phyloP scores from a whole-genome alignment of 495 filamentous ascomycete species.

The Pyrenopolyporus hunteri region DNA sequence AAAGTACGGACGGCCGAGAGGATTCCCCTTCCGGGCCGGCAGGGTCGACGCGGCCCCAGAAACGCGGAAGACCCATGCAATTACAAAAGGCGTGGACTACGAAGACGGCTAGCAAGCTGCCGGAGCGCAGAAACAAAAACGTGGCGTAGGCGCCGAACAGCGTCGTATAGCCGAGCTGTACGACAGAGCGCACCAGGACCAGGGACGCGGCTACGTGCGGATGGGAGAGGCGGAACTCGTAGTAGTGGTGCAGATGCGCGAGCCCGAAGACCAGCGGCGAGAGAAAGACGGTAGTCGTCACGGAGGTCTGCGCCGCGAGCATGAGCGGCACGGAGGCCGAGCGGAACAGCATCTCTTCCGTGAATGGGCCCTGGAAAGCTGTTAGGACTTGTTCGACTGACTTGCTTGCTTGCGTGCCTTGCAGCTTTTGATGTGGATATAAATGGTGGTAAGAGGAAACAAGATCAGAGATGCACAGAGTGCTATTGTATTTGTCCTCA shows the following conservation, averaged over 20 bases:
- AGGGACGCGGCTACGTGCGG: conserved; percentile 68
- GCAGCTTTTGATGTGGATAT: neutral
- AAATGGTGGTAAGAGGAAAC: neutral
- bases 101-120: conserved; percentile 74
- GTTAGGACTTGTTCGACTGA: neutral
- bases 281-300: conserved; percentile 70
- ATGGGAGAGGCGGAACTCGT: conserved; percentile 86
- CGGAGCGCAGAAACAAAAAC: conserved; percentile 88
- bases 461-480: conserved; percentile 82
- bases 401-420: neutral
- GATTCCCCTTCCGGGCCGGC: conserved; percentile 5
- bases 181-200: conserved; percentile 66
- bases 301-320: conserved; percentile 68
- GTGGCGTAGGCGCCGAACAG: conserved; percentile 92
- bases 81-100: conserved; percentile 90
- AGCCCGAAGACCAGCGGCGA: conserved; percentile 93
- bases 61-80: conserved; percentile 82
- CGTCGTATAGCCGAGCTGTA: conserved; percentile 93
- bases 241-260: conserved; percentile 93
- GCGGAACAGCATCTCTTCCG: conserved; percentile 93
- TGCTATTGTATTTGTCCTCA: conserved; percentile 80
- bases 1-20: conserved; percentile 48
- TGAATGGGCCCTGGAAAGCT: conserved; percentile 73
- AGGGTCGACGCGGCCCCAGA: conserved; percentile 78
- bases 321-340: conserved; percentile 82